phyloP scores from a whole-genome alignment of 805 yeast genomes.

The Candida insectalens region DNA sequence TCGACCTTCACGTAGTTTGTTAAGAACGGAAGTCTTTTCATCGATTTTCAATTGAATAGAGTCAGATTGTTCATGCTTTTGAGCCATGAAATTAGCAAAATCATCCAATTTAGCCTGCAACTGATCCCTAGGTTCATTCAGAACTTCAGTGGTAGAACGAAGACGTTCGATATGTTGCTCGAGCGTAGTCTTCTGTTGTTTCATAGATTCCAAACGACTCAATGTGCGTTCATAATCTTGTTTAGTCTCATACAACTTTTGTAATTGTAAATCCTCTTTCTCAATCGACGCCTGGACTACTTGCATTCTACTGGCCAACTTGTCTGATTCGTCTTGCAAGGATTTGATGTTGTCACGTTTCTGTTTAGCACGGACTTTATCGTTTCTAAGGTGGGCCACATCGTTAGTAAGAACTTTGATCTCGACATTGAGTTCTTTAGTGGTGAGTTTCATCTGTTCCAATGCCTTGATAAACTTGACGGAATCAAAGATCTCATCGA shows the following conservation, averaged over 20 bases:
- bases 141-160: conserved; percentile 31
- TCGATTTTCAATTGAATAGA: conserved; percentile 12
- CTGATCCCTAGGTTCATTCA: conserved; percentile 34
- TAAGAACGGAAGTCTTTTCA: conserved; percentile 4
- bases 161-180: conserved; percentile 44
- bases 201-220: conserved; percentile 49
- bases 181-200: conserved; percentile 35
- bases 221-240: conserved; percentile 73
- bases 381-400: conserved; percentile 66
- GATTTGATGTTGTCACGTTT: conserved; percentile 38
- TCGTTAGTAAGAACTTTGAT: conserved; percentile 69
- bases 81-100: conserved; percentile 24
- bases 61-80: conserved; percentile 16
- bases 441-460: conserved; percentile 63
- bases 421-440: conserved; percentile 70
- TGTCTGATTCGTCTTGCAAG: conserved; percentile 33
- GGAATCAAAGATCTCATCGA: conserved; percentile 96
- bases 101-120: conserved; percentile 30
- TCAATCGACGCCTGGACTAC: conserved; percentile 40
- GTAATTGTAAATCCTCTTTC: conserved; percentile 46
- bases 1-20: conserved; percentile 21
- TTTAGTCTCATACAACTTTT: conserved; percentile 58
- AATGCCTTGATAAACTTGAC: conserved; percentile 85
- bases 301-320: conserved; percentile 38
- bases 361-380: conserved; percentile 60